Evolutionary conservation across 805 yeast species (phyloP).

Genomic region (Cyberlindnera mrakii): DNA sequence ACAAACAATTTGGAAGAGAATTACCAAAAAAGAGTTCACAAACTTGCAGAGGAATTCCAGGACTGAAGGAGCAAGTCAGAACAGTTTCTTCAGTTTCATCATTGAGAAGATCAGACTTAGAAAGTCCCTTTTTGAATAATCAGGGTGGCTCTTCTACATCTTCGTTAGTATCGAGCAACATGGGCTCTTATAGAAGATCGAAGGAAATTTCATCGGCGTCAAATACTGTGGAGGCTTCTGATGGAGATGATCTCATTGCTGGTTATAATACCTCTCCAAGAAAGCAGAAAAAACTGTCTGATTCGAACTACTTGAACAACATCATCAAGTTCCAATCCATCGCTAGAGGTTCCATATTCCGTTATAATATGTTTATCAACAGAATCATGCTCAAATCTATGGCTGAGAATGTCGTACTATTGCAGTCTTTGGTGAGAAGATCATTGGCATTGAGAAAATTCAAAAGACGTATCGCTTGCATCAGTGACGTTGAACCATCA

Average conservation of each 20-base stretch:
- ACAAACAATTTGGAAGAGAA: conserved; percentile 32
- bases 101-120: conserved; percentile 1
- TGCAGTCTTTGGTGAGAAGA: conserved; percentile 52
- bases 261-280: conserved; percentile 19
- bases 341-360: conserved; percentile 59
- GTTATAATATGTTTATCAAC: conserved; percentile 60
- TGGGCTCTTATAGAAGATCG: conserved; percentile 1
- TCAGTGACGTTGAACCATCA: conserved; percentile 13
- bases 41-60: conserved; percentile 7
- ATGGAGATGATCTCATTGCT: conserved; percentile 3
- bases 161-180: conserved; percentile 3
- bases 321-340: conserved; percentile 59
- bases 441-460: conserved; percentile 23
- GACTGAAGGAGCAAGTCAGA: not conserved
- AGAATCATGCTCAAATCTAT: conserved; percentile 55
- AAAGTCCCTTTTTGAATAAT: conserved; percentile 17
- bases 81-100: conserved; percentile 1
- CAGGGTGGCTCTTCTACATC: conserved; percentile 3
- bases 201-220: not conserved
- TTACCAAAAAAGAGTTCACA: conserved; percentile 7
- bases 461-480: conserved; percentile 24
- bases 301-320: conserved; percentile 17
- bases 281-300: conserved; percentile 13
- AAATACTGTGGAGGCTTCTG: not conserved
- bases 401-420: conserved; percentile 39